Evolutionary conservation across 768 basidiomycete genomes (phyloP), one percentile per base, ranked within the genome.

Genomic region (Trametes cinnabarina): DNA sequence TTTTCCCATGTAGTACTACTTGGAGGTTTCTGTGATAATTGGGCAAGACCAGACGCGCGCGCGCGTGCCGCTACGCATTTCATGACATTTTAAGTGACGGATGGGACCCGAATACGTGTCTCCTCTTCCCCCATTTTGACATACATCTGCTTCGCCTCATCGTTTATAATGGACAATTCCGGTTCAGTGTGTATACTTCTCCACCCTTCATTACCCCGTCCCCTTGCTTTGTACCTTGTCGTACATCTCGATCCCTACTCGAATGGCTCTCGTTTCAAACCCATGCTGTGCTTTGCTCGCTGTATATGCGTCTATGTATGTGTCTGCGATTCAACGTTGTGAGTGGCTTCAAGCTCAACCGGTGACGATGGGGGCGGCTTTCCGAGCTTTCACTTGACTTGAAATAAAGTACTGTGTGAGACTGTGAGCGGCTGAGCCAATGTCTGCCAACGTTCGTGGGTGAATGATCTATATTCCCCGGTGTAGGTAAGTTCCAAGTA

Each of bases 1-100:
- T n/a, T n/a, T n/a, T n/a, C n/a, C n/a, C n/a, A n/a, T n/a, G 11
- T 65, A 90, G 88, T 89, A 89, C 71, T 89, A 87, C 68, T 72
- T 90, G 54, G 86, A 89, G 56, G 77, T 87, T 30, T 85, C 85
- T 48, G 87, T 90, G 39, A 71, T 85, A 42, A 74, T 86, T 39
- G 83, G 83, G 17, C 81, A 84, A 63, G 85, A 88, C 63, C 80
- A 82, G 57, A 69, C 83, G 46, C 79, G 83, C 57, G 84, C 82
- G 28, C 79, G 85, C 28, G 73, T 89, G 55, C 87, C 86, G 4
- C 74, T 90, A 42, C 79, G 77, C 54, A 76, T 90, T 64, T 69
- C 75, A 56, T 88, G 76, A 69, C 48, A 25, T 50, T 40, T 32
- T 32, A 39, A 15, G 28, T 23, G 26, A 42, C 47, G 26, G 46